Conservation (phyloP, 805 yeast species). For the Cyberlindnera bimundalis region DNA sequence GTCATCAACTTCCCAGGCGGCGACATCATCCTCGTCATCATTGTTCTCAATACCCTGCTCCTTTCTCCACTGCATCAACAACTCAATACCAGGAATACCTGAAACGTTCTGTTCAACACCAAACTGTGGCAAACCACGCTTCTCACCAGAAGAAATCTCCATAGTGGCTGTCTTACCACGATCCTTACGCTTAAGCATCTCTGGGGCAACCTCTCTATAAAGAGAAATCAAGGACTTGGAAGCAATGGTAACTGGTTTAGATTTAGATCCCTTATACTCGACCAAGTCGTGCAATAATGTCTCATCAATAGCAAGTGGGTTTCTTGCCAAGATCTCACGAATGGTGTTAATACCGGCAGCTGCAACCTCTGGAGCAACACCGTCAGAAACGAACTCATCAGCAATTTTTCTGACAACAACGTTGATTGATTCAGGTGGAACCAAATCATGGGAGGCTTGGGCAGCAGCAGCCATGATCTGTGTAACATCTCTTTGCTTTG, state of each 20-base stretch:
- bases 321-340: constrained; percentile 88
- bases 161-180: constrained; percentile 91
- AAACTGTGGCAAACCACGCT: constrained; percentile 52
- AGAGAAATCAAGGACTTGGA: constrained; percentile 83
- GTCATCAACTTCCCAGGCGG: constrained; percentile 51
- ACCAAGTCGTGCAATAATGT: constrained; percentile 84
- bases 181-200: constrained; percentile 85
- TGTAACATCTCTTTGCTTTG: constrained; percentile 92
- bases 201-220: constrained; percentile 95
- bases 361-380: constrained; percentile 97
- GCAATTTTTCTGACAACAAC: constrained; percentile 88
- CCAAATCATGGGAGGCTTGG: constrained; percentile 93
- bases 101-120: constrained; percentile 69
- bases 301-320: constrained; percentile 90
- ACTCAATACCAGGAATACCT: constrained; percentile 89
- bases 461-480: constrained; percentile 96
- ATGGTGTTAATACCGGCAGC: constrained; percentile 97
- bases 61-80: constrained; percentile 82
- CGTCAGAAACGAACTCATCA: constrained; percentile 96
- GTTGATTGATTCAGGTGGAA: constrained; percentile 88
- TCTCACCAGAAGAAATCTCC: constrained; percentile 64
- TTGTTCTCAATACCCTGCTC: constrained; percentile 52
- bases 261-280: constrained; percentile 88
- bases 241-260: constrained; percentile 93
- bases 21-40: constrained; percentile 60